phyloP scores from a whole-genome alignment of 1,284 basidiomycete genomes.

The Mycena sp. region DNA sequence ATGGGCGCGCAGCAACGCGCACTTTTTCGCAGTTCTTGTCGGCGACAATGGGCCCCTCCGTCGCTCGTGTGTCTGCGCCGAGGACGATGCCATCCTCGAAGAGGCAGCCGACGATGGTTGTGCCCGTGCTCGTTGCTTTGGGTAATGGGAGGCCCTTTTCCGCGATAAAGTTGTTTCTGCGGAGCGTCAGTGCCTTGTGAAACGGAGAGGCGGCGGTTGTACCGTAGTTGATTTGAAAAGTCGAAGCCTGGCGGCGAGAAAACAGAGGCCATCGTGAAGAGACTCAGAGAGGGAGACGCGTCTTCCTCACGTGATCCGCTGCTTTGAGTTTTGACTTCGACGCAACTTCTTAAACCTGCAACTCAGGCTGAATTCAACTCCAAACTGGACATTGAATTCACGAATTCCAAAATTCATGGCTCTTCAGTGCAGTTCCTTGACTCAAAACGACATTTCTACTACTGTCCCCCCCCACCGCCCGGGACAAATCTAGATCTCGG shows the following conservation, averaged over 20 bases:
- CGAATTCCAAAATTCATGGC: no score
- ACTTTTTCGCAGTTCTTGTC: constrained; percentile 99
- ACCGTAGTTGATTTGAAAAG: constrained; percentile 73
- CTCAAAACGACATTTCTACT: no score
- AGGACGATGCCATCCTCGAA: constrained; percentile 95
- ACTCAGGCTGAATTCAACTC: no score
- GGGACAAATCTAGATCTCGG: no score
- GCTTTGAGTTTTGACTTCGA: no score
- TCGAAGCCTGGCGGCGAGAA: constrained; percentile 70
- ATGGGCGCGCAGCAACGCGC: constrained; percentile 26
- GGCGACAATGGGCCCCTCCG: constrained; percentile 94
- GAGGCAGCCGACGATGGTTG: constrained; percentile 97
- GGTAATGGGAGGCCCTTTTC: constrained; percentile 76
- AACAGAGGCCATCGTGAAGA: constrained; percentile 41
- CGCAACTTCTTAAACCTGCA: no score
- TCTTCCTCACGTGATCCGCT: no score
- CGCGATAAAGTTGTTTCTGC: constrained; percentile 83
- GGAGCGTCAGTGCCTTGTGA: not conserved
- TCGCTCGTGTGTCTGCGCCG: constrained; percentile 97
- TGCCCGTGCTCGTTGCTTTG: constrained; percentile 94
- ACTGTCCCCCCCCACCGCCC: no score
- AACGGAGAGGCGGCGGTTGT: constrained; percentile 20
- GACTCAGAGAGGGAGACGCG: constrained; percentile 26
- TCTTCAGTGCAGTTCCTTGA: no score
- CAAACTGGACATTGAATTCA: no score